Conservation (phyloP, 805 yeast species). For the Kluyveromyces nonfermentans region DNA sequence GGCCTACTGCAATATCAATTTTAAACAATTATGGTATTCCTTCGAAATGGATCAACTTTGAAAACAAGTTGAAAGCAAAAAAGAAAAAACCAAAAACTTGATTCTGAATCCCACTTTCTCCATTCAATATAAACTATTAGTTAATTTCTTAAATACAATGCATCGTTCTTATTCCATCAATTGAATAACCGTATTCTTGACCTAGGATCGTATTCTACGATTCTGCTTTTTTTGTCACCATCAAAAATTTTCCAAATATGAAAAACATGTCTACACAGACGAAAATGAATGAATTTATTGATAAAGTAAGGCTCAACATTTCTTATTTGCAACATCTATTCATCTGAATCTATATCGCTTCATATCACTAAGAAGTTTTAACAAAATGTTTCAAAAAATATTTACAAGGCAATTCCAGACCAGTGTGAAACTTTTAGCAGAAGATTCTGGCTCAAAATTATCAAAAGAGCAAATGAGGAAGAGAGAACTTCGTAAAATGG, state of each 20-base stretch:
- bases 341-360: neutral
- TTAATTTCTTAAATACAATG: neutral
- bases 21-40: conserved; percentile 57
- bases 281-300: too few relatives aligned
- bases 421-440: conserved; percentile 8
- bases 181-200: neutral
- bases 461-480: conserved; percentile 28
- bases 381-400: conserved; percentile 1
- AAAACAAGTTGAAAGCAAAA: conserved; percentile 50
- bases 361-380: neutral
- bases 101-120: neutral
- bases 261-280: neutral
- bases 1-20: conserved; percentile 47
- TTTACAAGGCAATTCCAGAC: conserved; percentile 10
- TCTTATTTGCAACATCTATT: neutral
- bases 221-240: neutral
- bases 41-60: conserved; percentile 52
- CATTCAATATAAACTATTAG: too few relatives aligned
- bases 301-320: too few relatives aligned
- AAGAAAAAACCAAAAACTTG: conserved; percentile 30
- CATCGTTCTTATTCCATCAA: neutral
- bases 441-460: conserved; percentile 13
- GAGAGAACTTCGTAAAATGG: conserved; percentile 30
- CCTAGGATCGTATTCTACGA: neutral
- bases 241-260: neutral